A percentile compares a stretch with the other conserved stretches of the same genome.
These are phyloP conservation scores for Terfezia claveryi DNA, from an alignment of 495 filamentous ascomycete species.

Conservation along the genomic window DNA sequence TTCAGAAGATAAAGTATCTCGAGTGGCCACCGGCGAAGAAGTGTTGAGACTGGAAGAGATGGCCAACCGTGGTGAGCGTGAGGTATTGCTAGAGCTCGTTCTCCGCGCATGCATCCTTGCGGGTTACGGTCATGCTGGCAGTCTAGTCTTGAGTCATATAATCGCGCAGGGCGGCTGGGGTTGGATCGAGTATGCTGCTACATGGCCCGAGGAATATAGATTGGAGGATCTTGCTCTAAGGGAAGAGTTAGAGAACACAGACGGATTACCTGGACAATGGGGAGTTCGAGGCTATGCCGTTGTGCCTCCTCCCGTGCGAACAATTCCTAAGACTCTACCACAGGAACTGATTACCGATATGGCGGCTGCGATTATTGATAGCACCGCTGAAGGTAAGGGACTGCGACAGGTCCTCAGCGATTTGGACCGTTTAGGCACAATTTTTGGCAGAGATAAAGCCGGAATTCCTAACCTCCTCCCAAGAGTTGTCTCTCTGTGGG, in stretches of 20 bases:
- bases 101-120: conserved; percentile 6
- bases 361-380: conserved; percentile 9
- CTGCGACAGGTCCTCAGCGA: not conserved
- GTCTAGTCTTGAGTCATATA: not conserved
- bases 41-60: not conserved
- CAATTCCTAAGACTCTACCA: conserved; percentile 5
- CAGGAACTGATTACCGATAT: conserved; percentile 8
- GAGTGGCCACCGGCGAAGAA: not conserved
- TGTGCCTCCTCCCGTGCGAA: conserved; percentile 3
- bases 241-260: not conserved
- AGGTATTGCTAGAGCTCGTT: conserved; percentile 11
- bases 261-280: conserved; percentile 1
- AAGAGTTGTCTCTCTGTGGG: not conserved
- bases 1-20: not conserved
- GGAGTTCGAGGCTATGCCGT: conserved; percentile 8
- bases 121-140: conserved; percentile 7
- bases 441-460: not conserved
- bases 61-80: conserved; percentile 2
- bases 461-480: not conserved
- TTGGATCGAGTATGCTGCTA: conserved; percentile 4
- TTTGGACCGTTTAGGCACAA: not conserved
- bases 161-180: not conserved
- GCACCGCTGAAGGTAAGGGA: conserved; percentile 10
- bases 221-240: not conserved
- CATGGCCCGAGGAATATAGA: conserved; percentile 5